Evolutionary conservation across 805 yeast genomes (phyloP), one percentile per base, ranked within the genome.

Genomic region (Zygosaccharomyces bailii): DNA sequence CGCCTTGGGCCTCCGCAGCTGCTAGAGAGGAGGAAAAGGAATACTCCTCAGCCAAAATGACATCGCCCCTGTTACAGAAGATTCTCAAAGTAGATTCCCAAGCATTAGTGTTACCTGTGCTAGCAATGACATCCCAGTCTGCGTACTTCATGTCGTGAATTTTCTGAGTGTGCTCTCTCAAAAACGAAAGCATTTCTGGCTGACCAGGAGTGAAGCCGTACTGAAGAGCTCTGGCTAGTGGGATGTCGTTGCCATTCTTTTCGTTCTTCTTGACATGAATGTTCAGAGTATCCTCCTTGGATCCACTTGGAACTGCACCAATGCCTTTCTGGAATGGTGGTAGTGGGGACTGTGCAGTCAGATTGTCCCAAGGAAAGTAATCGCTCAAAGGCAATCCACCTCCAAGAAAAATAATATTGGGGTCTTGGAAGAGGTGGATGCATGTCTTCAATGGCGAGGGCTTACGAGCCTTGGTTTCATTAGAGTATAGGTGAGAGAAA

Each of bases 361-460:
- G 64, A 53, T 80, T 78, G 57, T 89, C 87, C 76, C 91, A 87
- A 34, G 99, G 98, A 76, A 91, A 91, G 68, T 86, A 85, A 51
- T 85, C 91, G 19, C 96, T 71, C 63, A 87, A 70, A 10, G 99
- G 99, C 56, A 91, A 76, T 5, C 99, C 99, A 57, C 98, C 99
- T 44, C 97, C 98, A 44, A 91, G 76, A 62, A 89, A 90, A 45
- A 88, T 81, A 60, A 93, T 73, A 42, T 82, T 79, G 25, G 96
- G 96, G 51, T 78, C 75, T 34, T 72, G 70, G 59, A 72, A 84
- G 71, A 85, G 84, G 61, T 80, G 80, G 73, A 91, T 87, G 13
- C 95, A 95, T 31, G 79, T 69, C 70, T 93, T 91, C 67, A 91
- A 75, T 10, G 87, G 83, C 9, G 96, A 88, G 27, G 84, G 79